A percentile compares a stretch with the other conserved stretches of the same genome.
phyloP scores from a whole-genome alignment of 345 rosid genomes.

The Heritiera littoralis region DNA sequence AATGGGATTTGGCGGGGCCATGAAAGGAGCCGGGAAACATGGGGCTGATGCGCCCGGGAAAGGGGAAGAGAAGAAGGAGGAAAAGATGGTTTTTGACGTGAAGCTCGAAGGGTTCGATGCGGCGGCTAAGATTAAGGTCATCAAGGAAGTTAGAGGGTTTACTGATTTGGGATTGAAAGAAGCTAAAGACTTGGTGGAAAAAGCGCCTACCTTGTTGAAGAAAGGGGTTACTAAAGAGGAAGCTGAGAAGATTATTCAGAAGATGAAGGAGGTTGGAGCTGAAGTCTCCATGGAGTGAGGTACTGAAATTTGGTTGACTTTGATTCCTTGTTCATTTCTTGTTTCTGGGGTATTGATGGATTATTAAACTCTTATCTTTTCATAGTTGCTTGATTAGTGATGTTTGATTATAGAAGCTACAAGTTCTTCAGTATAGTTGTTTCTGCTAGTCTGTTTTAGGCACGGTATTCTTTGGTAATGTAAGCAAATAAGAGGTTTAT shows the following conservation, averaged over 20 bases:
- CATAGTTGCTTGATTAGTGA: neutral
- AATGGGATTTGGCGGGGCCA: conserved; percentile 55
- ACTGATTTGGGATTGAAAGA: conserved; percentile 90
- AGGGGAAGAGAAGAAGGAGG: conserved; percentile 60
- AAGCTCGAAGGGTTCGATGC: conserved; percentile 82
- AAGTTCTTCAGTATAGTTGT: neutral
- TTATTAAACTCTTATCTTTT: neutral
- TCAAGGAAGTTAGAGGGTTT: conserved; percentile 83
- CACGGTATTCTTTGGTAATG: neutral
- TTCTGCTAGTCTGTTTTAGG: neutral
- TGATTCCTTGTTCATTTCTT: neutral
- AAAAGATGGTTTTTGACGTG: conserved; percentile 72
- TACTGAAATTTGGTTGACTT: neutral
- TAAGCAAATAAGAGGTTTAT: neutral
- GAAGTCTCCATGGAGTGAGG: conserved; percentile 84
- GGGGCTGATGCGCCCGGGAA: conserved; percentile 43
- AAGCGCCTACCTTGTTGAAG: conserved; percentile 77
- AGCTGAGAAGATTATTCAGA: conserved; percentile 76
- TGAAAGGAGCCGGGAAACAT: conserved; percentile 38
- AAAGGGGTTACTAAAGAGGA: conserved; percentile 92
- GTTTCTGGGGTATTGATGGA: neutral
- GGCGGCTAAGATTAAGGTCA: conserved; percentile 78
- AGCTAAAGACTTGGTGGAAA: conserved; percentile 97
- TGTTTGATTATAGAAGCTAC: neutral
- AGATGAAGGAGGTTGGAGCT: conserved; percentile 86